These are phyloP conservation scores for Dysphania ambrosioides DNA, from an alignment of 148 eudicot genomes.

Conservation along the genomic window DNA sequence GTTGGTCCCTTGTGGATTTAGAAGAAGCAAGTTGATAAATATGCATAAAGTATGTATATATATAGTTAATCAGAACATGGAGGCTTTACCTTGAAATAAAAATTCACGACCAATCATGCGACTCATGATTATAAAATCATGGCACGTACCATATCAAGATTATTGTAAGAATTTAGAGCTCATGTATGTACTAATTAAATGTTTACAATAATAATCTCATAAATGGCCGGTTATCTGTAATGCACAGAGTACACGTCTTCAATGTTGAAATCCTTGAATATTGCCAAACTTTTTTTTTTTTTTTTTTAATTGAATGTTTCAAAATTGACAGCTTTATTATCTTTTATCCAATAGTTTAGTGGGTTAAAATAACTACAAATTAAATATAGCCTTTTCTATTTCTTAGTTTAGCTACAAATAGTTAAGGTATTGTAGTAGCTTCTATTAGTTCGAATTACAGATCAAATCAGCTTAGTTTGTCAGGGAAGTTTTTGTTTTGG, in stretches of 20 bases:
- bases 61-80: not conserved
- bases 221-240: not conserved
- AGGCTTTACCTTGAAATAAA: not conserved
- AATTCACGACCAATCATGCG: conserved; percentile 18
- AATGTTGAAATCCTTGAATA: not conserved
- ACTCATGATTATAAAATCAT: conserved; percentile 2
- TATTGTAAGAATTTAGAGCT: not conserved
- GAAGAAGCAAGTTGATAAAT: not conserved
- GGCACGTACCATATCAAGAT: conserved; percentile 2
- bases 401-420: too few relatives aligned
- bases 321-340: too few relatives aligned
- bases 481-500: too few relatives aligned
- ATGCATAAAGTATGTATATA: not conserved
- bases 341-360: too few relatives aligned
- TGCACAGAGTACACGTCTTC: not conserved
- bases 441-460: too few relatives aligned
- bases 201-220: not conserved
- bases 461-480: too few relatives aligned
- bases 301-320: too few relatives aligned
- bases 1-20: not conserved
- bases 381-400: too few relatives aligned
- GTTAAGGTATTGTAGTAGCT: too few relatives aligned
- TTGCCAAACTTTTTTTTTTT: too few relatives aligned
- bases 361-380: too few relatives aligned
- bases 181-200: too few relatives aligned